Base-by-base conservation (phyloP, 306 rosid species). In the Ammopiptanthus mongolicus region DNA sequence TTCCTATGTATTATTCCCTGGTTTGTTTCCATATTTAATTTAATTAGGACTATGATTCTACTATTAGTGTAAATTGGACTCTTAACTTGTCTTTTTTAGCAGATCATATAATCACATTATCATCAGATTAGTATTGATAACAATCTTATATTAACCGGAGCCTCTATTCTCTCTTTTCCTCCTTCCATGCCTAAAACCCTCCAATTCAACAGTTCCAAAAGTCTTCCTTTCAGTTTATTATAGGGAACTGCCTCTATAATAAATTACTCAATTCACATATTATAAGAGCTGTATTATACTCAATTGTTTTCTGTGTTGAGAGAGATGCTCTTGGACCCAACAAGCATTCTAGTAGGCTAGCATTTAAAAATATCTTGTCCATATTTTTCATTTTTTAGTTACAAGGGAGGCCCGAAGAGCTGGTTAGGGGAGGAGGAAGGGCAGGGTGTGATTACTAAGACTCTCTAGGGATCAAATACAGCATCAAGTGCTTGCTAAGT, bases 401-500 rank as follows among this genome's bases (percentile, higher is more conserved):
- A 52, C 25, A 33, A 18, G 48, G 28, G 41, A 58, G 41, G 36
- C 62, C 23, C 46, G 5, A 28, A 68, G 42, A 69, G 64, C 11
- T 39, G 25, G 8, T 15, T 18, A 76, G n/a, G 39, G 61, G 47
- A 56, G 18, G 59, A 12, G 2, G 10, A 65, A 55, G 48, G 22
- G 25, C 28, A 55, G 25, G 34, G 48, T 11, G 28, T 31, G 39
- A 65, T 52, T 52, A 76, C n/a, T 18, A 25, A 41, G 42, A 42
- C 39, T 76, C 34, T 37, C 8, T n/a, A 6, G 58, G 51, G 31
- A 22, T 42, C 22, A 37, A 71, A 64, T 44, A 60, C 33, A 33
- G 52, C 18, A 79, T 33, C 37, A 64, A 46, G 62, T 17, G 7
- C 17, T 80, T 65, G 29, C 65, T 59, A 65, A 51, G 71, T 73